Conservation (phyloP, 2,329 filamentous ascomycete species). For the Cladophialophora chaetospira region DNA sequence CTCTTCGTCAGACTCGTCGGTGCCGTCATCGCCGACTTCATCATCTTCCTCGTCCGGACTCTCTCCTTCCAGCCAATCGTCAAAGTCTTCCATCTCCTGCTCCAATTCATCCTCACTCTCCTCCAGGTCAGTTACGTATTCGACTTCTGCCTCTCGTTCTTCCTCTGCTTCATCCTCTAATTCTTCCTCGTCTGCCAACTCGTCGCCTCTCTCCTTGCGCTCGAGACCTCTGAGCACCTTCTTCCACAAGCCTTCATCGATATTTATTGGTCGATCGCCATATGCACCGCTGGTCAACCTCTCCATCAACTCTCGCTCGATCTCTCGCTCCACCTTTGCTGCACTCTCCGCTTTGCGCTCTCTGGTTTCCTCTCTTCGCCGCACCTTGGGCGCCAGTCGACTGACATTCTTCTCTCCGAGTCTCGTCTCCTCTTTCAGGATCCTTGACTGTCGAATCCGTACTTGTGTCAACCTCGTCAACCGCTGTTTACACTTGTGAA, state of each 20-base stretch:
- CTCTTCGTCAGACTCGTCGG: conserved; percentile 62
- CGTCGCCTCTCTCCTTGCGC: conserved; percentile 80
- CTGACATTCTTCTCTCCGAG: conserved; percentile 86
- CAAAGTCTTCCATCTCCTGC: conserved; percentile 83
- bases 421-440: conserved; percentile 86
- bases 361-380: conserved; percentile 71
- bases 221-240: conserved; percentile 92
- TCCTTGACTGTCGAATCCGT: conserved; percentile 71
- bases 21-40: conserved; percentile 52
- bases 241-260: conserved; percentile 95
- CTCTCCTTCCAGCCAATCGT: conserved; percentile 87
- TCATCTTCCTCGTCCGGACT: conserved; percentile 54
- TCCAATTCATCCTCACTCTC: conserved; percentile 74
- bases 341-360: conserved; percentile 77
- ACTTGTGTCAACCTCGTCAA: conserved; percentile 92
- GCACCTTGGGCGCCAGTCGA: conserved; percentile 87
- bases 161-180: conserved; percentile 62
- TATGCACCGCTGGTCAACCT: conserved; percentile 89
- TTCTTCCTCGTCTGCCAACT: conserved; percentile 76
- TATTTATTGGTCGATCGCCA: conserved; percentile 90
- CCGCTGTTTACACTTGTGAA: conserved; percentile 95
- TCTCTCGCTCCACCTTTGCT: conserved; percentile 92
- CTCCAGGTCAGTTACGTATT: conserved; percentile 91
- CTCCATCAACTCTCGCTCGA: conserved; percentile 93
- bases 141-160: conserved; percentile 73